Evolutionary conservation across 176 grass and related monocot species (phyloP), one percentile per base, ranked within the genome.

Genomic region (Dendrocalamus sinicus): DNA sequence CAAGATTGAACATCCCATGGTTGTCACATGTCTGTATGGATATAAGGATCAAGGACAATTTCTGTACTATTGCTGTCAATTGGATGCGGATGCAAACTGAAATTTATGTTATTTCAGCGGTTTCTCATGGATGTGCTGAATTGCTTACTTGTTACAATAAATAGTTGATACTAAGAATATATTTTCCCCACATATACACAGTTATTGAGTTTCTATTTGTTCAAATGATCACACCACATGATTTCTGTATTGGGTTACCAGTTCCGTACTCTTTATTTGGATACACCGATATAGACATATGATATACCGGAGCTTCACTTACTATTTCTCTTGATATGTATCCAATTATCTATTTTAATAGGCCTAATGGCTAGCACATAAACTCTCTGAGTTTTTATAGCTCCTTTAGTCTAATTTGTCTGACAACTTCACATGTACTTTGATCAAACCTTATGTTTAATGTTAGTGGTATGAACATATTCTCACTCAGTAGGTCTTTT

Each of bases 31-130:
- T 88, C 54, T 63, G 46, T 71, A 51, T 83, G 63, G 47, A 32
- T 77, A 68, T 16, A 88, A 82, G 64, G 70, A 17, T 51, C 22
- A 73, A 37, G 55, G 19, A 51, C 83, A 70, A 72, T 88, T 81
- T 70, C 37, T 74, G n/a, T 65, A 26, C n/a, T 53, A 19, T 63
- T 46, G 8, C 61, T 69, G 40, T 59, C n/a, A 60, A 35, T 51
- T 72, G 70, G 77, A 64, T 80, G 20, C 35, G 15, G 16, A 73
- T 48, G 11, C 41, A 35, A 62, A 22, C 41, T 24, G 17, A 23
- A 63, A 14, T 75, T 80, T 74, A 12, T 80, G 47, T 9, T n/a
- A 72, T 58, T 62, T 58, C 67, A 60, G 22, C 26, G 7, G 12
- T 81, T 70, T 55, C 65, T 52, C 26, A 17, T 65, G 58, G 59